A percentile compares a stretch with the other conserved stretches of the same genome.
Conservation (phyloP, 441 rosid genomes). For the Francoa sonchifolia region DNA sequence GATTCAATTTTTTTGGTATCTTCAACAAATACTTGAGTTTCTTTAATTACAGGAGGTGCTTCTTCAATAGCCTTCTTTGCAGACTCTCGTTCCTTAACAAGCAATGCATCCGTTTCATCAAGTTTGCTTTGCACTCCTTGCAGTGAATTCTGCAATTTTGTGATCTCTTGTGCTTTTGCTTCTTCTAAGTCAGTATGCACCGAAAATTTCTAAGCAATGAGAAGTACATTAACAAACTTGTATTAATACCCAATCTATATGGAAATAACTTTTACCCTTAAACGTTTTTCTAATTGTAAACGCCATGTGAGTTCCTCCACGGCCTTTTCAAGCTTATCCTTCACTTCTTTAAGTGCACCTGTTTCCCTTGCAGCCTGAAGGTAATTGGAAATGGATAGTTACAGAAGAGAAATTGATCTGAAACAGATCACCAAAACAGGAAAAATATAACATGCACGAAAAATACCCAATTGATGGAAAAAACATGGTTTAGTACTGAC, state of each 20-base stretch:
- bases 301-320: constrained; percentile 99
- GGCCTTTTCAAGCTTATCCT: constrained; percentile 88
- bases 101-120: constrained; percentile 56
- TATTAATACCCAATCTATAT: too few species aligned
- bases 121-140: constrained; percentile 70
- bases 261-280: constrained; percentile 42
- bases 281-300: constrained; percentile 80
- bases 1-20: constrained; percentile 71
- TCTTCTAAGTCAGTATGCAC: constrained; percentile 84
- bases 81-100: constrained; percentile 62
- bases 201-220: constrained; percentile 12
- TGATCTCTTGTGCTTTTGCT: constrained; percentile 64
- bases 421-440: too few species aligned
- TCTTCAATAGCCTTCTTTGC: constrained; percentile 75
- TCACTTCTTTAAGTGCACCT: constrained; percentile 95
- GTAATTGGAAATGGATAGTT: constrained; percentile 12
- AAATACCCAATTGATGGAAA: neutral
- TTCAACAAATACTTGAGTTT: constrained; percentile 84
- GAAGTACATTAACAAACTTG: constrained; percentile 9
- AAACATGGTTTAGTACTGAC: constrained; percentile 26
- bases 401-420: too few species aligned
- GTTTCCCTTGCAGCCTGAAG: constrained; percentile 92
- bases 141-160: constrained; percentile 50
- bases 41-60: constrained; percentile 81
- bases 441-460: neutral